Conservation (phyloP, 2,329 filamentous ascomycete genomes). For the Lasiodiplodia sp. region DNA sequence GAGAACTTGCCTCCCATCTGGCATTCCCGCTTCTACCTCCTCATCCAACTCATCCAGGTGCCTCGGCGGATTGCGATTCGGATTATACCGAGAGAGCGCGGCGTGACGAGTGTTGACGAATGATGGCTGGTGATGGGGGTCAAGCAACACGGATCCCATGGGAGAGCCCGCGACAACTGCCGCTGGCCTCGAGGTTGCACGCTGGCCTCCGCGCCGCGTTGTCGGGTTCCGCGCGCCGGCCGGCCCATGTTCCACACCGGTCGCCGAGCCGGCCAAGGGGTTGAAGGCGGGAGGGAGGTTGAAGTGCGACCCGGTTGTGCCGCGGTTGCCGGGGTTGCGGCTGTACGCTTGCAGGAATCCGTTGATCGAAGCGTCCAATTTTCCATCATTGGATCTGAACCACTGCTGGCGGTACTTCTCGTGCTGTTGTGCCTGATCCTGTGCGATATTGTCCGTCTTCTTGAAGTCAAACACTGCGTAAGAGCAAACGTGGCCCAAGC, state of each 20-base stretch:
- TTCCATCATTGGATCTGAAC: constrained; percentile 92
- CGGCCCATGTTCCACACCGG: constrained; percentile 9
- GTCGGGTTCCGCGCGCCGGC: not conserved
- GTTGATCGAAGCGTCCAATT: constrained; percentile 97
- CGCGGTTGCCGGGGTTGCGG: constrained; percentile 7
- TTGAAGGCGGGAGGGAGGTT: constrained; percentile 24
- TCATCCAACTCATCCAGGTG: constrained; percentile 34
- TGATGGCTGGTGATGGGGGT: constrained; percentile 76
- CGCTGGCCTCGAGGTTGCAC: constrained; percentile 34
- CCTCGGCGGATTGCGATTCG: constrained; percentile 35
- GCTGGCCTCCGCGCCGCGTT: not conserved
- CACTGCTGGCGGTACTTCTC: constrained; percentile 81
- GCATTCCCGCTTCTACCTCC: constrained; percentile 17
- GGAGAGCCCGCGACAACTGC: constrained; percentile 57
- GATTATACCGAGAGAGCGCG: constrained; percentile 57
- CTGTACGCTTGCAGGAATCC: constrained; percentile 91
- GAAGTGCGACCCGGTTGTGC: constrained; percentile 6
- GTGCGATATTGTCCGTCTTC: constrained; percentile 68
- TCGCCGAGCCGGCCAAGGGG: constrained; percentile 16
- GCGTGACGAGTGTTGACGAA: constrained; percentile 53
- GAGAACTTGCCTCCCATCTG: constrained; percentile 19
- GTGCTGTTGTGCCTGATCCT: constrained; percentile 59
- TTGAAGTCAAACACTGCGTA: constrained; percentile 98
- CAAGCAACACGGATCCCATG: constrained; percentile 75
- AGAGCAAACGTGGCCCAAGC: constrained; percentile 93